Evolutionary conservation across 768 basidiomycete species (phyloP), one percentile per base, ranked within the genome.

Genomic region (Pulveroboletus ravenelii): DNA sequence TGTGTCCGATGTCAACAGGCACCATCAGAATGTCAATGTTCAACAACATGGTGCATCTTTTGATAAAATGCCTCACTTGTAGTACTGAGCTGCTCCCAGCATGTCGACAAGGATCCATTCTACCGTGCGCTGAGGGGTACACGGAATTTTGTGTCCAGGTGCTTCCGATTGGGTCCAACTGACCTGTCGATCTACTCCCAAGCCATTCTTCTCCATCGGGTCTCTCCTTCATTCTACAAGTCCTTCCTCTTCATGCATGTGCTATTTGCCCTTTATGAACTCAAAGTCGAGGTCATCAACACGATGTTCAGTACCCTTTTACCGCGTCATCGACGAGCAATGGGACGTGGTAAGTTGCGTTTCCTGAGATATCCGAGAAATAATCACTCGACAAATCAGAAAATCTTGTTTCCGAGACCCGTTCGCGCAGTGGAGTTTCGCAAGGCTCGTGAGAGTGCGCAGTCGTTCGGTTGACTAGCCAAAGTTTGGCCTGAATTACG

Each of bases 201-300:
- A 29, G 43, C 7, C 51, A 56, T 23, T 60, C 55, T 7, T 58
- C 56, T 13, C 60, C 54, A 13, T 8, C 60, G 20, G 60, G 20
- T 0, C 54, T 51, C 18, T 64, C 58, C 6, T 58, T 55, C 18
- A 60, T 62, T n/a, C 36, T 62, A 64, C 36, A 55, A 47, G 20
- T 57, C 63, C 2, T 62, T 56, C 48, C 50, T 65, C 9, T 58
- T 60, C 31, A 51, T 54, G 47, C 64, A 62, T 43, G 60, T 42
- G 4, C 40, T 65, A 4, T 66, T 62, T 13, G 56, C 57, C 9
- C 50, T 62, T 31, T 53, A 58, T 12, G 56, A 63, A 51, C 59
- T 59, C 10, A 45, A 51, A 34, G 41, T 63, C 13, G 56, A 53
- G 30, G 41, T 56, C n/a, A 57, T 64, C 40, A 56, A 60, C 8